Conservation (phyloP, 805 yeast genomes). For the Torulaspora indica region DNA sequence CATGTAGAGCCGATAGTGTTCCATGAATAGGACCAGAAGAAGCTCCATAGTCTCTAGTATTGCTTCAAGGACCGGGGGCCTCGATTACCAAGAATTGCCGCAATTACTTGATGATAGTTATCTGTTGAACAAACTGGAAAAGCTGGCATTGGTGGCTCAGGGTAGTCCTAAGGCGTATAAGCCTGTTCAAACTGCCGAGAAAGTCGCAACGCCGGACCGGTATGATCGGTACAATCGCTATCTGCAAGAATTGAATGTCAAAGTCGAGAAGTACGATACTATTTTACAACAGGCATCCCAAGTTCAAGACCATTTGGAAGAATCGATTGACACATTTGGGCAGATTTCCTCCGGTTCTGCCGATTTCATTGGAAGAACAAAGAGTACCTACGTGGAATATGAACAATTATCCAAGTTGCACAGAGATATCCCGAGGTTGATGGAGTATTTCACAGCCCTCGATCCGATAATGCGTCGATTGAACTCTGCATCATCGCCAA, state of each 20-base stretch:
- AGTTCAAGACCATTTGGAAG: constrained; percentile 27
- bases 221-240: constrained; percentile 22
- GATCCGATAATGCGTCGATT: constrained; percentile 65
- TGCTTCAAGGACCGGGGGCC: constrained; percentile 42
- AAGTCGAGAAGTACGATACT: constrained; percentile 39
- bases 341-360: constrained; percentile 31
- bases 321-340: constrained; percentile 34
- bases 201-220: neutral
- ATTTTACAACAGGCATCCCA: constrained; percentile 39
- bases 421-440: constrained; percentile 53
- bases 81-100: constrained; percentile 16
- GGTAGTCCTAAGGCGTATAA: neutral
- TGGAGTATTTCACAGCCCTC: constrained; percentile 62
- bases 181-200: neutral
- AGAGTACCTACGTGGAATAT: constrained; percentile 42
- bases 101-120: constrained; percentile 30
- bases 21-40: constrained; percentile 44
- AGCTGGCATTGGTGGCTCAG: constrained; percentile 15
- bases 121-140: constrained; percentile 22
- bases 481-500: constrained; percentile 61
- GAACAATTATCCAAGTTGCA: constrained; percentile 48
- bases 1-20: no score
- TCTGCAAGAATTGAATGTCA: constrained; percentile 31
- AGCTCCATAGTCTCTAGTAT: constrained; percentile 60
- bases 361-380: constrained; percentile 45